Evolutionary conservation across 495 filamentous ascomycete species (phyloP), one percentile per base, ranked within the genome.

Genomic region (Polyplosphaeria fusca): DNA sequence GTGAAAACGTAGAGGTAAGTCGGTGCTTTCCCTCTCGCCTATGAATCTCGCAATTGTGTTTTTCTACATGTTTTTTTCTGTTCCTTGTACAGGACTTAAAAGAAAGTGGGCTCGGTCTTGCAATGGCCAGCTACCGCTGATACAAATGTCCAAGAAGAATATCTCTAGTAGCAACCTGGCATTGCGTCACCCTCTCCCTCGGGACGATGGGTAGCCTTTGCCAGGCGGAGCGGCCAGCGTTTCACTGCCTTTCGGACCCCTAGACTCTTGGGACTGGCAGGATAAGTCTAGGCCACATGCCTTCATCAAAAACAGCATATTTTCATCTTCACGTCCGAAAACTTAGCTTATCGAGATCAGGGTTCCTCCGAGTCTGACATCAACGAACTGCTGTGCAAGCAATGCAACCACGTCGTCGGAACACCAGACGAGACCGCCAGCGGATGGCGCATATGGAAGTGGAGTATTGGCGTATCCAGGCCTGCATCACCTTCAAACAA

Each of bases 141-240:
- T 95, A 95, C 90, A 87, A 86, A 75, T 88, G 82, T 86, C 90
- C 89, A 68, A 95, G 69, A 95, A 74, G 26, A 78, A 83, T 59
- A 19, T 64, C 56, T 55, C 55, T 42, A 14, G 44, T 48, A 26
- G 55, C 52, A 32, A 60, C 27, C 51, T 44, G 39, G 41, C 48
- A 28, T 32, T 48, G 44, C 9, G 55, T 55, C 22, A 45, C 51
- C 48, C 44, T 53, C 50, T 52, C 38, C 43, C 32, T 42, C 20
- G 22, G 48, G 55, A 28, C 20, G 55, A 47, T 48, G 50, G 60
- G 60, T 59, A 44, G 27, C 41, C 48, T 35, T 24, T 20, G n/a
- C 24, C 45, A 47, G 18, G 47, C 24, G 42, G 53, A 58, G 54
- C 38, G 49, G 55, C 60, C 45, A 19, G 49, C 41, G 55, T 59